Base-by-base conservation (phyloP, 1,284 basidiomycete genomes). In the Austropuccinia psidii region DNA sequence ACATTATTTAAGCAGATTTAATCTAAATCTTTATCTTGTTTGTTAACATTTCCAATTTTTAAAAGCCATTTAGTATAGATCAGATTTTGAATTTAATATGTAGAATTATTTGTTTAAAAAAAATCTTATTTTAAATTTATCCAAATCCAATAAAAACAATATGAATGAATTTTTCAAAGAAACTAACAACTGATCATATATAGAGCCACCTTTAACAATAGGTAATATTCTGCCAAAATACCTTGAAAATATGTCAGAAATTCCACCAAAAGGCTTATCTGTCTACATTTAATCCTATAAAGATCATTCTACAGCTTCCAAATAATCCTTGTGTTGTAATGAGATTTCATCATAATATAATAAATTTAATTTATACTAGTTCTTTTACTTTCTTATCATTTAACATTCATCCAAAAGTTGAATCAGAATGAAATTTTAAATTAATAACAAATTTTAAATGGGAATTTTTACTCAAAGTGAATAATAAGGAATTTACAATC, bases 321-420 rank as follows among this genome's bases (percentile, higher is more conserved):
- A 3, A 2, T 24, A 1, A 8, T 57, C 0, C 29, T 31, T 0
- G 21, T 68, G 33, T 0, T 17, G 6, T 37, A 57, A 41, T 8
- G 35, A 31, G 8, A 60, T 35, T 27, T 70, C 67, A 31, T 70
- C 67, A 52, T 55, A 70, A 8, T n/a, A 70, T 70, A 15, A 58
- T 3, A 1, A 69, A 7, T 0, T 24, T 19, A 1, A 33, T 15
- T 8, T 0, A 1, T 4, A 15, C 15, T 2, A 62, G 19, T 2
- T 5, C 1, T 2, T 21, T 13, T 24, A 24, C 31, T 4, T n/a
- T n/a, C n/a, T 49, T 65, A 1, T 33, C 2, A 17, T 15, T 4
- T 19, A 15, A 13, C 5, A 15, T 15, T n/a, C 8, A 43, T 19
- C 41, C 19, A 31, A 41, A 66, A n/a, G 33, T 7, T 13, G 65